Base-by-base conservation (phyloP, 495 filamentous ascomycete genomes). In the Geopyxis carbonaria region DNA sequence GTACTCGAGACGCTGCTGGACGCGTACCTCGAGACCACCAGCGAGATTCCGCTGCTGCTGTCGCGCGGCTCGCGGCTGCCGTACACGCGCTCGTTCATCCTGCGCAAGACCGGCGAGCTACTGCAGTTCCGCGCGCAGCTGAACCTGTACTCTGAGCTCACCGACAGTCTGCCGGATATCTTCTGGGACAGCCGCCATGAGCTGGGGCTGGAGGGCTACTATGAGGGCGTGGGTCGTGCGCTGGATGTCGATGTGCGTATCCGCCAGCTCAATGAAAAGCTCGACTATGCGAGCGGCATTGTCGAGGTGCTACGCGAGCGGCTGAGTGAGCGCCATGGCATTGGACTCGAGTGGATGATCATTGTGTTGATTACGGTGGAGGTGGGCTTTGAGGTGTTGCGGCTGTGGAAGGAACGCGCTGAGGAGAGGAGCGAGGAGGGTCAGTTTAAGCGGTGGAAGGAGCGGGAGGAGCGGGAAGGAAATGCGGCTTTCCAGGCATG, bases 211-310 rank as follows among this genome's bases (percentile, higher is more conserved):
- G 85, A 93, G 57, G 80, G 75, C 13, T 94, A 94, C 54, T 97
- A 94, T 57, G 83, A 91, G 44, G 78, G 87, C 59, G 84, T 93
- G 6, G 86, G 87, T 13, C 71, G 76, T 36, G 79, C 86, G 1
- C 65, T 97, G 39, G 91, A 94, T 60, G 84, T 93, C 10, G 77
- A 81, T n/a, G 78, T 86, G 24, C 70, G 89, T 25, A 94, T 97
- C 64, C 81, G 80, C 50, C 73, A 79, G 16, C 60, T 95, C 48
- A 97, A 97, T 59, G 81, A 86, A 63, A 91, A 87, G 64, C 86
- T 97, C 73, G 87, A 93, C 52, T 95, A 95, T 62, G 89, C 85
- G 0, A 80, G 84, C 50, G 89, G 94, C 55, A 94, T 94, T 51
- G 87, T 89, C 8, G 80, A 67, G 45, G 85, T 95, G 9, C 63